A percentile compares a stretch with the other conserved stretches of the same genome.
These are phyloP conservation scores for Apiotrichum veenhuisii DNA, from an alignment of 1,284 basidiomycete species.

Conservation along the genomic window DNA sequence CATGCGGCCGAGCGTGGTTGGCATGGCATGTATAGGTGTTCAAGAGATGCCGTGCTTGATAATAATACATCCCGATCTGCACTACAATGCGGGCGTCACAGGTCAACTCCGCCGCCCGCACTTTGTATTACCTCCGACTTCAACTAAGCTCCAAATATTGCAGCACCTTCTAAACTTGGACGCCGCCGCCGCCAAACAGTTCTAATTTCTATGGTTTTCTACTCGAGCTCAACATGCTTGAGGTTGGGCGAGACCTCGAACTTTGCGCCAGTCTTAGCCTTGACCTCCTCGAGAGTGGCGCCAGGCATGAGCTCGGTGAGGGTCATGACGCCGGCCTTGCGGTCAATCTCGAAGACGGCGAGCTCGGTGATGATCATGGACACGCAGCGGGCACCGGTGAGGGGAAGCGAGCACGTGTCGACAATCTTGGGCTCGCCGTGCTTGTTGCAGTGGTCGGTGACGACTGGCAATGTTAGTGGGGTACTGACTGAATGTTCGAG, in stretches of 20 bases:
- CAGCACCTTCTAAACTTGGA: background rate
- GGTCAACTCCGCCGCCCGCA: background rate
- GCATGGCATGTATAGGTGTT: too few species aligned
- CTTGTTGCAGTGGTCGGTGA: slow-evolving; percentile 64
- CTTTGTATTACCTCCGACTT: background rate
- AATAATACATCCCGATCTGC: too few species aligned
- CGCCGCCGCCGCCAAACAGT: background rate
- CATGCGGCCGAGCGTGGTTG: too few species aligned
- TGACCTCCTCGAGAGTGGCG: slow-evolving; percentile 71
- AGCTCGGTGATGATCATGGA: slow-evolving; percentile 87
- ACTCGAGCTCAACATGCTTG: background rate
- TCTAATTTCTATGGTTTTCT: background rate
- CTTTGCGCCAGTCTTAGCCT: slow-evolving; percentile 68
- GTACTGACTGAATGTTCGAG: slow-evolving; percentile 78
- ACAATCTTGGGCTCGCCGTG: slow-evolving; percentile 83
- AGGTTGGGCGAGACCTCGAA: slow-evolving; percentile 2
- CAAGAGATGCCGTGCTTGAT: background rate
- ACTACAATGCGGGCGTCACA: background rate
- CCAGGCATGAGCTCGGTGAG: slow-evolving; percentile 77
- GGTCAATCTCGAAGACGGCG: slow-evolving; percentile 76
- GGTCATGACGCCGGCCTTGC: slow-evolving; percentile 64
- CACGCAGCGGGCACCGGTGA: slow-evolving; percentile 80
- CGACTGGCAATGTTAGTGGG: slow-evolving; percentile 41
- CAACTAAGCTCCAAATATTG: background rate
- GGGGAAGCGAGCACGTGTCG: slow-evolving; percentile 72